These are phyloP conservation scores for Gleditsia sinensis DNA, from an alignment of 306 rosid species.

Conservation along the genomic window DNA sequence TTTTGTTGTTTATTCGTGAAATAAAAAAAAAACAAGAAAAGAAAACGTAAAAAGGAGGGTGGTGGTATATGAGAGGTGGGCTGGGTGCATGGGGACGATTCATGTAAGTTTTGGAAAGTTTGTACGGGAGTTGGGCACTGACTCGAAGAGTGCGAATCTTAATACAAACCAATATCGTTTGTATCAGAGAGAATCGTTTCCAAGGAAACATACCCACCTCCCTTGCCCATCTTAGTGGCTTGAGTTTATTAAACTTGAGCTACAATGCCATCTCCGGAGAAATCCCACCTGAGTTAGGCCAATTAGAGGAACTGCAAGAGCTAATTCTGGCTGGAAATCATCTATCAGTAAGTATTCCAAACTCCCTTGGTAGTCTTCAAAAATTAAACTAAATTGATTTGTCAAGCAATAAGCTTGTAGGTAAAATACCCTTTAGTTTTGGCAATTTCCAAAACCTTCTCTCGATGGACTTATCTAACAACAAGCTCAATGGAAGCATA, in stretches of 20 bases:
- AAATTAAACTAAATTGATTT: slow-evolving; percentile 56
- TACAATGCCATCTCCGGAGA: slow-evolving; percentile 58
- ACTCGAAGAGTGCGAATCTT: too few species aligned
- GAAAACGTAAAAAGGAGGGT: too few species aligned
- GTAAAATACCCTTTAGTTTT: slow-evolving; percentile 50
- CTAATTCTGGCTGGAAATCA: slow-evolving; percentile 49
- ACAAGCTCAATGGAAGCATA: slow-evolving; percentile 63
- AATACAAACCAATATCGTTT: too few species aligned
- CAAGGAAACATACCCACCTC: slow-evolving; percentile 65
- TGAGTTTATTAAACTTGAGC: slow-evolving; percentile 61
- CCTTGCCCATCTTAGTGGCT: slow-evolving; percentile 52
- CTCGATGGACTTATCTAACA: too few species aligned
- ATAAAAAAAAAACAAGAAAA: too few species aligned
- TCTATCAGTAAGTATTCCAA: slow-evolving; percentile 59
- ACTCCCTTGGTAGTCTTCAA: slow-evolving; percentile 53
- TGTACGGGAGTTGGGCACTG: too few species aligned
- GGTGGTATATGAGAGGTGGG: too few species aligned
- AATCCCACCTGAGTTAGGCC: slow-evolving; percentile 65
- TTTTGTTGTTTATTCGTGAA: too few species aligned
- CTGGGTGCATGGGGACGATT: too few species aligned
- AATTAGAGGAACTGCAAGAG: slow-evolving; percentile 49
- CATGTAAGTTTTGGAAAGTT: too few species aligned
- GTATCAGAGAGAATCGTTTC: slow-evolving; percentile 56
- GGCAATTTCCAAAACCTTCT: slow-evolving; percentile 45
- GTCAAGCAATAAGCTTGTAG: slow-evolving; percentile 54